Evolutionary conservation across 129 eudicot genomes (phyloP), one percentile per base, ranked within the genome.

Genomic region (Artemisia annua): DNA sequence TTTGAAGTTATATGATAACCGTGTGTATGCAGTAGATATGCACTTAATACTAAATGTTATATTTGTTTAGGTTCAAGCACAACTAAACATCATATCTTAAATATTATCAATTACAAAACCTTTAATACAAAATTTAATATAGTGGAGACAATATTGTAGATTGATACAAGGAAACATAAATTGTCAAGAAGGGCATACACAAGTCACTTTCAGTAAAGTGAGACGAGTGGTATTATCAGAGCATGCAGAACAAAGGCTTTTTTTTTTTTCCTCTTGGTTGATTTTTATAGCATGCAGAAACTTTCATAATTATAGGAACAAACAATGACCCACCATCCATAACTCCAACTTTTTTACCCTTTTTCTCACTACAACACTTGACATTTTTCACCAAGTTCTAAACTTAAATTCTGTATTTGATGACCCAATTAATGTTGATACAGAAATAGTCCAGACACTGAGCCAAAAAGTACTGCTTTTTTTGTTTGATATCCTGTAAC

Each of bases 291-390:
- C 82, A 63, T 78, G 82, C 73, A 78, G 62, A 46, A 63, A 9
- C 78, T 78, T 64, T 78, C 78, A 78, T 78, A 55, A 78, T 71
- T 64, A 53, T 78, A 71, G 68, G 28, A 78, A 78, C 53, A 76
- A 76, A 68, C 74, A 51, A 67, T 76, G 63, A 50, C 82, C 66
- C 64, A 69, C 72, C 50, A n/a, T 70, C n/a, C 61, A 63, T 70
- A 35, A 54, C 19, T 44, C 57, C 43, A 60, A 56, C 28, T 17
- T 55, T 56, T 78, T 72, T 67, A 56, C 67, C 73, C 58, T 63
- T 78, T 70, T 70, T 4, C 15, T n/a, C n/a, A n/a, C n/a, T 22
- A 30, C 55, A 12, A 68, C 39, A 16, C 32, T 48, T 76, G 4
- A 59, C 16, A 24, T 20, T 15, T 44, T 76, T 48, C 46, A 28